phyloP scores from a whole-genome alignment of 1,284 basidiomycete genomes.

The Limonomyces culmigenus region DNA sequence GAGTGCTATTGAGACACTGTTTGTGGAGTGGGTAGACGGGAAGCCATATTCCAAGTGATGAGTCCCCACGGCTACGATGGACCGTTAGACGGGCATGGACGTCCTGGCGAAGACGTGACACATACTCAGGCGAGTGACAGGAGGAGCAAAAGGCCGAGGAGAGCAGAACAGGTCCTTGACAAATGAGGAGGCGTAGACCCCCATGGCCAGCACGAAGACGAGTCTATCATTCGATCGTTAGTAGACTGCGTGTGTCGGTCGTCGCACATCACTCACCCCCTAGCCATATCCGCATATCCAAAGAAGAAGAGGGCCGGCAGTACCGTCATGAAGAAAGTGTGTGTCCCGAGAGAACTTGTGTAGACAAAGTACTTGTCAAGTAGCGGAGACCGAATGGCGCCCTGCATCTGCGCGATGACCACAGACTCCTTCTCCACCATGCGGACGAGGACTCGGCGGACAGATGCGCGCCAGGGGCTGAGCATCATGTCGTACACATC shows the following conservation, averaged over 20 bases:
- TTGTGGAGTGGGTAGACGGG: conserved; percentile 92
- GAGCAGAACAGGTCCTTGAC: conserved; percentile 85
- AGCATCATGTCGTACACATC: conserved; percentile 54
- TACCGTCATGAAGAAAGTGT: conserved; percentile 89
- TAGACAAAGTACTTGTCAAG: conserved; percentile 85
- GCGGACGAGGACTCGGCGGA: conserved; percentile 43
- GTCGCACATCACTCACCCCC: conserved; percentile 42
- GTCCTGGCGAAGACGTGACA: conserved; percentile 7
- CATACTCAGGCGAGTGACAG: conserved; percentile 73
- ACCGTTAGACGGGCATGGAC: background rate
- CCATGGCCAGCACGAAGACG: conserved; percentile 58
- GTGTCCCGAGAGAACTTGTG: conserved; percentile 77
- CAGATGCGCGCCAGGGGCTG: conserved; percentile 47
- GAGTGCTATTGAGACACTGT: conserved; percentile 76
- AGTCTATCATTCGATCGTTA: conserved; percentile 25
- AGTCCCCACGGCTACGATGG: conserved; percentile 52
- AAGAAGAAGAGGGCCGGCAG: conserved; percentile 84
- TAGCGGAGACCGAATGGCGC: conserved; percentile 46
- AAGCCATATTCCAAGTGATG: conserved; percentile 90
- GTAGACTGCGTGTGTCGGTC: background rate
- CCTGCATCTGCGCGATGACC: conserved; percentile 60
- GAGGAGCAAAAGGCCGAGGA: conserved; percentile 82
- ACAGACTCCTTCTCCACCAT: conserved; percentile 48
- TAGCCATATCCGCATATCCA: conserved; percentile 51
- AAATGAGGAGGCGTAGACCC: conserved; percentile 75